A percentile compares a stretch with the other conserved stretches of the same genome.
phyloP scores from a whole-genome alignment of 257 asterid species.

The Fraxinus americana region DNA sequence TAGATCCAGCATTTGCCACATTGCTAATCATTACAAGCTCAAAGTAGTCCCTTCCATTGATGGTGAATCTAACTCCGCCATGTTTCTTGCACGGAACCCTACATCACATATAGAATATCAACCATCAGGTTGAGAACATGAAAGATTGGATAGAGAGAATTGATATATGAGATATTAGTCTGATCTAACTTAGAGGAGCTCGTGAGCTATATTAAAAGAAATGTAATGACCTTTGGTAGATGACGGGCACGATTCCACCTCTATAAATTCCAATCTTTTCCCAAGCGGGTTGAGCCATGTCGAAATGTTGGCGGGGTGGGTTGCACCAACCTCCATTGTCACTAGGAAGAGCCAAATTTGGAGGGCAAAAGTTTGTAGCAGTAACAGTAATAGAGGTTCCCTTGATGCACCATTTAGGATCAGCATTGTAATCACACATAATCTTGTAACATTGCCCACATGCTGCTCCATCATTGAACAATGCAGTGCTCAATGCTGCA shows the following conservation, averaged over 20 bases:
- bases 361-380: constrained; percentile 24
- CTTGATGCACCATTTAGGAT: constrained; percentile 23
- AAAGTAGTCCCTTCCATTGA: not conserved
- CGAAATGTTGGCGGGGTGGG: constrained; percentile 26
- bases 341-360: constrained; percentile 21
- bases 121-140: not conserved
- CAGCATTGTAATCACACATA: constrained; percentile 18
- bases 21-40: not conserved
- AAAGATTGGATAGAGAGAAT: no score
- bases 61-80: not conserved
- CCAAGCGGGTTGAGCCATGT: constrained; percentile 30
- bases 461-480: constrained; percentile 12
- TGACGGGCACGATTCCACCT: constrained; percentile 23
- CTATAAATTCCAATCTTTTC: constrained; percentile 21
- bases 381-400: constrained; percentile 21
- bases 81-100: not conserved
- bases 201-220: no score
- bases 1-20: constrained; percentile 3
- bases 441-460: constrained; percentile 29
- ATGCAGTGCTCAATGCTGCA: constrained; percentile 1
- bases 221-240: constrained; percentile 16
- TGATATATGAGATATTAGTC: no score
- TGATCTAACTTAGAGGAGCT: no score
- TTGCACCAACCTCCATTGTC: constrained; percentile 26
- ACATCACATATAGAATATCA: not conserved